These are phyloP conservation scores for Phytophthora palmivora DNA, from an alignment of 352 stramenopile species.

Conservation along the genomic window DNA sequence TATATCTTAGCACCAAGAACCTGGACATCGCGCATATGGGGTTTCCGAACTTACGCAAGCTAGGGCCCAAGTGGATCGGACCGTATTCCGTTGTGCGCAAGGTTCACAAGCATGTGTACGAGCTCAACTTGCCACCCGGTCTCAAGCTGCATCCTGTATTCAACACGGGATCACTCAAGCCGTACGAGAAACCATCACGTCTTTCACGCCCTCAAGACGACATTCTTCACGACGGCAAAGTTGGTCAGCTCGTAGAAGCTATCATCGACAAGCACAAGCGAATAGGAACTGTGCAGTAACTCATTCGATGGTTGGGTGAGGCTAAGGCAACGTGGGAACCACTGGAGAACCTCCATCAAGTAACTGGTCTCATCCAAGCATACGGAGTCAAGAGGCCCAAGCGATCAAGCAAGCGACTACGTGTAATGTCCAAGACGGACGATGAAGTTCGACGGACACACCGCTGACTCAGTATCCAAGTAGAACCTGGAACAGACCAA, in stretches of 20 bases:
- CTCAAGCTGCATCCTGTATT: conserved; percentile 22
- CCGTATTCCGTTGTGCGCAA: conserved; percentile 23
- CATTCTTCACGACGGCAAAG: no score
- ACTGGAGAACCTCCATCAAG: no score
- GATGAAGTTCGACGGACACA: neutral
- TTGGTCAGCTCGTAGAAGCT: no score
- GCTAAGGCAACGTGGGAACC: no score
- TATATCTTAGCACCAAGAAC: conserved; percentile 33
- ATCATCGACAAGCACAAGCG: no score
- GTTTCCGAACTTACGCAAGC: conserved; percentile 22
- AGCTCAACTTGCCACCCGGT: no score
- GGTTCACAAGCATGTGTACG: conserved; percentile 24
- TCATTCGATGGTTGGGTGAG: no score
- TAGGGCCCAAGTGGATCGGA: conserved; percentile 25
- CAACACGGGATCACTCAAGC: conserved; percentile 17
- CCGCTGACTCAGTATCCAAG: neutral
- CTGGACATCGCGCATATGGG: conserved; percentile 21
- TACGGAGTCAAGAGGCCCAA: neutral
- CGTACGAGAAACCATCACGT: conserved; percentile 1
- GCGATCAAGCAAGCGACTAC: neutral
- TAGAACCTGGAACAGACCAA: no score
- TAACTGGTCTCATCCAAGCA: no score
- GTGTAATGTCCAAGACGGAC: neutral
- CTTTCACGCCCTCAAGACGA: no score
- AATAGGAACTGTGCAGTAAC: no score